Conservation (phyloP, 352 stramenopile genomes). For the Pythium dissotocum region DNA sequence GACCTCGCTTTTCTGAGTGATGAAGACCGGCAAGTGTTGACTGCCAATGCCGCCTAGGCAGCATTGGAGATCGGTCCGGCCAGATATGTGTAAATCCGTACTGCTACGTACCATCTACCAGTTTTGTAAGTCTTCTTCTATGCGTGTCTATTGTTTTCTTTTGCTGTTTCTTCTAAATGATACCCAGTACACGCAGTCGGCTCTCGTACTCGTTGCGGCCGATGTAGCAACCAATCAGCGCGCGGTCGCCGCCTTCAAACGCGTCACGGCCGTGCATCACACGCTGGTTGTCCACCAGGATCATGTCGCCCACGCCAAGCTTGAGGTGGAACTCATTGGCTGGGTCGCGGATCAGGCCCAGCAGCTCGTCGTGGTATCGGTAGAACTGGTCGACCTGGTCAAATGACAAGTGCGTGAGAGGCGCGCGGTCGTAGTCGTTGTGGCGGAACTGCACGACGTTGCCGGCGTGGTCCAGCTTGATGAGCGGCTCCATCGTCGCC, state of each 20-base stretch:
- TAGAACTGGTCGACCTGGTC: slow-evolving; percentile 78
- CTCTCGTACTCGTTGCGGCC: slow-evolving; percentile 85
- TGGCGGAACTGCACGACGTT: slow-evolving; percentile 86
- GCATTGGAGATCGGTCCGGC: too few relatives aligned
- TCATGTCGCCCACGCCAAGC: slow-evolving; percentile 80
- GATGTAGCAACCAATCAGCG: slow-evolving; percentile 89
- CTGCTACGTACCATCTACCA: too few relatives aligned
- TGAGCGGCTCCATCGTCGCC: slow-evolving; percentile 79
- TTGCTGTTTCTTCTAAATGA: slow-evolving; percentile 44
- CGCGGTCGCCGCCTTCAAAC: slow-evolving; percentile 74
- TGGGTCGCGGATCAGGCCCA: slow-evolving; percentile 62
- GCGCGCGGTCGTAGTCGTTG: slow-evolving; percentile 88
- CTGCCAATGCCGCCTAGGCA: not conserved
- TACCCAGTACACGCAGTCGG: slow-evolving; percentile 73
- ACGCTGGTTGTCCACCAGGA: slow-evolving; percentile 87
- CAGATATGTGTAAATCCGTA: too few relatives aligned
- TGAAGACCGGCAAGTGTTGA: not conserved
- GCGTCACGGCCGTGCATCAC: slow-evolving; percentile 83
- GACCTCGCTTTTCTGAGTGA: not conserved
- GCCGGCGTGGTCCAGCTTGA: slow-evolving; percentile 65
- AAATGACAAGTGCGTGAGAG: slow-evolving; percentile 77
- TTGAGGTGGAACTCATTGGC: slow-evolving; percentile 63
- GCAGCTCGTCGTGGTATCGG: slow-evolving; percentile 62
- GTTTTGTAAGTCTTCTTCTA: too few relatives aligned
- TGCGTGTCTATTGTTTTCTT: slow-evolving; percentile 19